Conservation (phyloP, 345 rosid genomes). For the Citrus australasica region DNA sequence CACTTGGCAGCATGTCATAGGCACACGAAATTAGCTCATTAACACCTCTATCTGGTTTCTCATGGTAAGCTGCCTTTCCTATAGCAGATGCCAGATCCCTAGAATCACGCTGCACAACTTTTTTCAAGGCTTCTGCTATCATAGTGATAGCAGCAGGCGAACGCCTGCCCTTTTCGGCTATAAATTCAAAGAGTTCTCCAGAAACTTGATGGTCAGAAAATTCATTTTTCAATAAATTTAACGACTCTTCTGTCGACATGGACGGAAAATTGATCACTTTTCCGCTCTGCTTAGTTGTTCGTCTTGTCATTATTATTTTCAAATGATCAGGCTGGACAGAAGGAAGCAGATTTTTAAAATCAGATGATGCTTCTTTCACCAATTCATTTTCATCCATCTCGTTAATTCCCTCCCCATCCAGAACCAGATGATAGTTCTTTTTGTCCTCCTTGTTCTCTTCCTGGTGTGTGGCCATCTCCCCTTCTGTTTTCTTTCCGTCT, state of each 20-base stretch:
- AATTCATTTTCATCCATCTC: background rate
- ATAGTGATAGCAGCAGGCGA: conserved; percentile 33
- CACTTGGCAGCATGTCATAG: conserved; percentile 13
- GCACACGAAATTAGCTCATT: conserved; percentile 18
- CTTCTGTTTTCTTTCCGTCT: background rate
- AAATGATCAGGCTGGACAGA: background rate
- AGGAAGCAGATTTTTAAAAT: background rate
- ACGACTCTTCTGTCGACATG: background rate
- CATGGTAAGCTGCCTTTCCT: background rate
- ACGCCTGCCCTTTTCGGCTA: conserved; percentile 2
- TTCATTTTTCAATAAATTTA: conserved; percentile 5
- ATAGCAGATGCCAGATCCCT: background rate
- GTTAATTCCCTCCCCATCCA: conserved; percentile 36
- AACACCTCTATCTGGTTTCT: background rate
- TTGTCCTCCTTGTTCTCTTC: background rate
- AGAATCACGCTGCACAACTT: background rate
- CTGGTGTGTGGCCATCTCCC: too few species aligned
- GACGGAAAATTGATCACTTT: background rate
- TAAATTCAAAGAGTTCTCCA: background rate
- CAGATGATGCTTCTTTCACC: background rate
- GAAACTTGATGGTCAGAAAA: background rate
- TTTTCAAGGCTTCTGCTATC: conserved; percentile 31
- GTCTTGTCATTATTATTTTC: conserved; percentile 26
- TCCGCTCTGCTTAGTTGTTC: background rate
- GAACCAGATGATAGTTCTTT: conserved; percentile 29